Evolutionary conservation across 2,329 filamentous ascomycete species (phyloP), one percentile per base, ranked within the genome.

Genomic region (Tricladium varicosporioides): DNA sequence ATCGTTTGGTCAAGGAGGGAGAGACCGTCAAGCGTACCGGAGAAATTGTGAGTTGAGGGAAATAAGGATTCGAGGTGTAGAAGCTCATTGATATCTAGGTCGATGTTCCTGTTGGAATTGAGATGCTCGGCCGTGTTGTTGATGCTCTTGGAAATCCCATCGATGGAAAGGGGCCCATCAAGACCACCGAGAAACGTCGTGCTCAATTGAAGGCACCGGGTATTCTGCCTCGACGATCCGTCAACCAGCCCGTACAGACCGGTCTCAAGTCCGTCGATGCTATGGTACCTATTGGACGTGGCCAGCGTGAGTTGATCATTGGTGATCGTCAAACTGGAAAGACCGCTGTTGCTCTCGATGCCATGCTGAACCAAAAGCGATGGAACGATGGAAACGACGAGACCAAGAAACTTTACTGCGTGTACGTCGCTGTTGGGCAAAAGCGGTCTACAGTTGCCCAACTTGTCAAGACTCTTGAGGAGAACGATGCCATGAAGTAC

Each of bases 401-500:
- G 86, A 80, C 77, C 75, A 93, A 97, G 89, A 99, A 99, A 87
- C 91, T 99, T 59, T 99, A 96, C 90, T 97, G 93, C 77, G 83
- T 99, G 80, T 99, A 99, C 86, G 94, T 97, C 72, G 94, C 94
- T 73, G 87, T 99, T 71, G 94, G 94, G 73, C 94, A 99, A 87
- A 99, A 99, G 88, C 92, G 94, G 78, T 97, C 94, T 70, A 99
- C 94, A 69, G 93, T 99, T 71, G 94, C 94, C 68, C 94, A 99
- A 85, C 88, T 99, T 72, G 94, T 99, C 84, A 92, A 97, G 90
- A 97, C 94, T 65, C 91, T 99, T 58, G 93, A 97, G 86, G 93
- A 97, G 88, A 96, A 97, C 78, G 92, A 97, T 71, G 92, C 94
- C 74, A 96, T 99, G 92, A 96, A 97, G 83, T 99, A 97, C 86